These are phyloP conservation scores for Phytophthora lateralis DNA, from an alignment of 352 stramenopile genomes.

Conservation along the genomic window DNA sequence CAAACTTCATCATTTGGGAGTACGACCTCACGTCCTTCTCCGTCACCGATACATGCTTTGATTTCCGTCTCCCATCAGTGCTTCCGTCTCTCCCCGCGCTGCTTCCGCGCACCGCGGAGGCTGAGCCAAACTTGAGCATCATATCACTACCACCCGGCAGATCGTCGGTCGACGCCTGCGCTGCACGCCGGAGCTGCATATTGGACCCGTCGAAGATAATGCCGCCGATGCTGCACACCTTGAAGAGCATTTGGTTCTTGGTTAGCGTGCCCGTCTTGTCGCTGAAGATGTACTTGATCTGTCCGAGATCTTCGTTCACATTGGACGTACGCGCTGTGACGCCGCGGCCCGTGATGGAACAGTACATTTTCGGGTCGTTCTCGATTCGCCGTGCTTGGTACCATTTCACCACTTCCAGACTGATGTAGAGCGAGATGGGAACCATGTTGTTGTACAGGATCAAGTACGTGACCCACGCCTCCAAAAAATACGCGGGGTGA, in stretches of 20 bases:
- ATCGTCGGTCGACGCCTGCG: constrained; percentile 37
- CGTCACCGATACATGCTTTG: constrained; percentile 52
- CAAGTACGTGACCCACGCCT: constrained; percentile 80
- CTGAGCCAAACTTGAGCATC: constrained; percentile 28
- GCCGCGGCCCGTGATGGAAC: constrained; percentile 48
- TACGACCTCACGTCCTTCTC: constrained; percentile 79
- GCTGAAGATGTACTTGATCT: constrained; percentile 99
- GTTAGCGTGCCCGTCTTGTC: constrained; percentile 99
- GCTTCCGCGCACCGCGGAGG: constrained; percentile 1
- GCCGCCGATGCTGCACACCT: constrained; percentile 91
- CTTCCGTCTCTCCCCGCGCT: constrained; percentile 20
- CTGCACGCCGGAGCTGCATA: constrained; percentile 58
- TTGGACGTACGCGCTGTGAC: constrained; percentile 93
- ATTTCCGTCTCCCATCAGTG: constrained; percentile 25
- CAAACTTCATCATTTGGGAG: constrained; percentile 68
- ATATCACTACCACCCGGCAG: constrained; percentile 20
- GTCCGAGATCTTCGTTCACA: constrained; percentile 95
- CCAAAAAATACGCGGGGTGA: constrained; percentile 43
- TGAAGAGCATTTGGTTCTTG: constrained; percentile 99
- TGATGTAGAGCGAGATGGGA: constrained; percentile 98
- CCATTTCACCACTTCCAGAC: constrained; percentile 95
- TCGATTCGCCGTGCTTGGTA: constrained; percentile 95
- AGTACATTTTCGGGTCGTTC: constrained; percentile 72
- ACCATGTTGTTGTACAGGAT: constrained; percentile 94
- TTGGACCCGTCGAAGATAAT: constrained; percentile 87